Conservation (phyloP, 352 stramenopile species). For the Phytophthora aleatoria region DNA sequence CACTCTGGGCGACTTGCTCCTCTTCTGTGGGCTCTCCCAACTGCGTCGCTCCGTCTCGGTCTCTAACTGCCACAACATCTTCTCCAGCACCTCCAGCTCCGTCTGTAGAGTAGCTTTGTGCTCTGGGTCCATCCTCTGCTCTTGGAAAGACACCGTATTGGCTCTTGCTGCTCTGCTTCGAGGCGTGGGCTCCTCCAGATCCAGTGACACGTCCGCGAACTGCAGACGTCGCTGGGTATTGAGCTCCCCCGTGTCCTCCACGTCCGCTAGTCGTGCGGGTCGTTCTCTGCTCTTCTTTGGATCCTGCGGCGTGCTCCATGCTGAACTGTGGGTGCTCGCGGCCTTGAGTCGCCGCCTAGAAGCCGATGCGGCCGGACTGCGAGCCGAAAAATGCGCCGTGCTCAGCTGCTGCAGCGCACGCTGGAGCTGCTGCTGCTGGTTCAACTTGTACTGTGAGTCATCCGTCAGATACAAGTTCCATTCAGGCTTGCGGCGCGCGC, state of each 20-base stretch:
- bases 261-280: slow-evolving; percentile 15
- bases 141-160: slow-evolving; percentile 38
- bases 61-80: slow-evolving; percentile 46
- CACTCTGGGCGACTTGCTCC: slow-evolving; percentile 4
- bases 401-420: slow-evolving; percentile 48
- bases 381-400: slow-evolving; percentile 40
- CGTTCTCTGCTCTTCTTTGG: background rate
- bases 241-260: slow-evolving; percentile 23
- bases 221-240: slow-evolving; percentile 25
- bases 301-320: slow-evolving; percentile 20
- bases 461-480: slow-evolving; percentile 69
- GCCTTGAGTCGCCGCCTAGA: slow-evolving; percentile 7
- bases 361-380: slow-evolving; percentile 26
- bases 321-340: slow-evolving; percentile 13
- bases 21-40: slow-evolving; percentile 17
- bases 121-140: slow-evolving; percentile 20
- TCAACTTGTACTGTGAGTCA: slow-evolving; percentile 48
- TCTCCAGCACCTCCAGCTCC: slow-evolving; percentile 47
- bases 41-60: slow-evolving; percentile 37
- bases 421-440: slow-evolving; percentile 50
- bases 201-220: slow-evolving; percentile 30
- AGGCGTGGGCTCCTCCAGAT: slow-evolving; percentile 24
- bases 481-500: slow-evolving; percentile 32
- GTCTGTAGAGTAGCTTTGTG: slow-evolving; percentile 35
- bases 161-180: background rate